Conservation (phyloP, 345 rosid genomes). For the Rhodamnia rubescens region DNA sequence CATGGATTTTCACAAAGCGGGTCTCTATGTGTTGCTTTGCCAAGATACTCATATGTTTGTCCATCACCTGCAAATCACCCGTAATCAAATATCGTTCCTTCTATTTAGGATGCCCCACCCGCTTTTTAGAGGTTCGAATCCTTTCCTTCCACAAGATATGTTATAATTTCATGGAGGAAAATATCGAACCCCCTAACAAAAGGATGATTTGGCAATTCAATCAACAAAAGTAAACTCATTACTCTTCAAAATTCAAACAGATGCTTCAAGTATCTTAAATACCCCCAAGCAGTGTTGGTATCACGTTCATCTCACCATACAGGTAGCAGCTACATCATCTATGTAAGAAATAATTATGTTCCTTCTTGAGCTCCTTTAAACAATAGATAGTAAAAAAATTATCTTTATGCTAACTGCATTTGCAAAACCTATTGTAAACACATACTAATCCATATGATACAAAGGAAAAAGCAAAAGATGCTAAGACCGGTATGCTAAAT, state of each 20-base stretch:
- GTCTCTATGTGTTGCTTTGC: constrained; percentile 95
- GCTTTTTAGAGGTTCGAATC: background rate
- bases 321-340: background rate
- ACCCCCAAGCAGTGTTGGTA: background rate
- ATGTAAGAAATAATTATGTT: background rate
- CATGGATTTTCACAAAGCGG: constrained; percentile 86
- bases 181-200: background rate
- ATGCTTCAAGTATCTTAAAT: background rate
- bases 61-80: constrained; percentile 66
- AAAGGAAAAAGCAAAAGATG: background rate
- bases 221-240: background rate
- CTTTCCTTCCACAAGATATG: background rate
- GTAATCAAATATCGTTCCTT: background rate
- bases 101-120: background rate
- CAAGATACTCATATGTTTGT: constrained; percentile 72
- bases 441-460: background rate
- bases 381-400: background rate
- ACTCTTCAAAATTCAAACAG: background rate
- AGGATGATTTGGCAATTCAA: background rate
- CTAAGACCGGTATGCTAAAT: background rate
- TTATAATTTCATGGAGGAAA: background rate
- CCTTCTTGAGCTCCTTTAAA: background rate
- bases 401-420: background rate
- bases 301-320: background rate
- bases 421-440: background rate